These are phyloP conservation scores for Fraxinus dipetala DNA, from an alignment of 305 asterid species.

Conservation along the genomic window DNA sequence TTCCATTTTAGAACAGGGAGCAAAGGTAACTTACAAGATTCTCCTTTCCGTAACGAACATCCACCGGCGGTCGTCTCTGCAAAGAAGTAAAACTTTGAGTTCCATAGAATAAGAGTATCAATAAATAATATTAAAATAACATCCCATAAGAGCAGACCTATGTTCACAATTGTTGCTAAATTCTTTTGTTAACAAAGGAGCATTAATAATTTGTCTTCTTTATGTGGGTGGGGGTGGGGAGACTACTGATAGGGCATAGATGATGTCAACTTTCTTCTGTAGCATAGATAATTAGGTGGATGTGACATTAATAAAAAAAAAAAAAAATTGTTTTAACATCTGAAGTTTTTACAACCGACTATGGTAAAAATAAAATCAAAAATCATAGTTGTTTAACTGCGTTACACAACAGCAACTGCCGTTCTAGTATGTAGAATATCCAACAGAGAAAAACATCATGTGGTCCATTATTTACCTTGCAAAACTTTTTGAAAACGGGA, in stretches of 20 bases:
- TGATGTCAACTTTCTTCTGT: neutral
- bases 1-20: conserved; percentile 7
- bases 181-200: neutral
- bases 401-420: neutral
- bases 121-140: conserved; percentile 3
- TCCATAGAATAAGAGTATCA: neutral
- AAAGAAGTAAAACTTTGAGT: conserved; percentile 20
- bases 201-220: neutral
- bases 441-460: neutral
- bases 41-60: conserved; percentile 51
- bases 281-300: neutral
- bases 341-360: neutral
- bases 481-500: conserved; percentile 64
- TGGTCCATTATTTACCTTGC: conserved; percentile 58
- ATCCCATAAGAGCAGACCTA: neutral
- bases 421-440: neutral
- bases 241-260: neutral
- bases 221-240: neutral
- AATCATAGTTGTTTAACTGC: neutral
- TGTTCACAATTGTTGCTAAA: neutral
- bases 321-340: neutral
- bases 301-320: neutral
- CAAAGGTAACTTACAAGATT: conserved; percentile 60
- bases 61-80: conserved; percentile 81
- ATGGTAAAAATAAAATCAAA: neutral